Conservation (phyloP, 371 early-diverging fungal genomes). For the Quaeritorhiza haematococci region DNA sequence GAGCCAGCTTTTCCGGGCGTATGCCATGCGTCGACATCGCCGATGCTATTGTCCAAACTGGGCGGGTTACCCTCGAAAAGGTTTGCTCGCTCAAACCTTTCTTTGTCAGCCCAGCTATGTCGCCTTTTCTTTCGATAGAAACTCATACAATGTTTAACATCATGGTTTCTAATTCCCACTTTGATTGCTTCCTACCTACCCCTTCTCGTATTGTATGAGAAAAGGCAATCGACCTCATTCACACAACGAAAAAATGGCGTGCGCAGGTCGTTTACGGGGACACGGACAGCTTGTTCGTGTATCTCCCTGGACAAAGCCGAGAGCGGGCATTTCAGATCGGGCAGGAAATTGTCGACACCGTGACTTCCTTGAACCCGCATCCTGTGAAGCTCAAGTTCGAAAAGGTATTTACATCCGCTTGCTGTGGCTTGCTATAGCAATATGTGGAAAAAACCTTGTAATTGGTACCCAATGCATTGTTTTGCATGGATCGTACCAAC, state of each 20-base stretch:
- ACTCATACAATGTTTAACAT: too few relatives aligned
- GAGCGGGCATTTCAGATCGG: constrained; percentile 75
- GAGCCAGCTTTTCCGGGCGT: constrained; percentile 79
- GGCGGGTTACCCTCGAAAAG: constrained; percentile 73
- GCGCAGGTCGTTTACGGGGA: constrained; percentile 87
- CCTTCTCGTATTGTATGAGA: too few relatives aligned
- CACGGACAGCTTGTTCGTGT: constrained; percentile 85
- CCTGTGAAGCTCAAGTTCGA: constrained; percentile 88
- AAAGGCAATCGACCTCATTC: constrained; percentile 66
- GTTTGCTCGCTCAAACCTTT: constrained; percentile 19
- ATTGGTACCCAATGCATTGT: neutral
- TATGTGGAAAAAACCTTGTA: neutral
- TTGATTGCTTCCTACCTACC: too few relatives aligned
- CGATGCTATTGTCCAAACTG: constrained; percentile 83
- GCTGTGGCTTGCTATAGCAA: neutral
- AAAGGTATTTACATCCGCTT: too few relatives aligned
- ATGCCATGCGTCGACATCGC: constrained; percentile 90
- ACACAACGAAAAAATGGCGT: constrained; percentile 60
- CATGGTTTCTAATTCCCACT: too few relatives aligned
- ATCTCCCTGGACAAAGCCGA: constrained; percentile 61
- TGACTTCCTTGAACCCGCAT: constrained; percentile 66
- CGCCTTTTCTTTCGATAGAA: too few relatives aligned
- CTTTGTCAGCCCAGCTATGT: too few relatives aligned
- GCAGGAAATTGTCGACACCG: constrained; percentile 64
- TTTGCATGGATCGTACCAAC: neutral